phyloP scores from a whole-genome alignment of 768 basidiomycete species.

The Hydnomerulius pinastri region DNA sequence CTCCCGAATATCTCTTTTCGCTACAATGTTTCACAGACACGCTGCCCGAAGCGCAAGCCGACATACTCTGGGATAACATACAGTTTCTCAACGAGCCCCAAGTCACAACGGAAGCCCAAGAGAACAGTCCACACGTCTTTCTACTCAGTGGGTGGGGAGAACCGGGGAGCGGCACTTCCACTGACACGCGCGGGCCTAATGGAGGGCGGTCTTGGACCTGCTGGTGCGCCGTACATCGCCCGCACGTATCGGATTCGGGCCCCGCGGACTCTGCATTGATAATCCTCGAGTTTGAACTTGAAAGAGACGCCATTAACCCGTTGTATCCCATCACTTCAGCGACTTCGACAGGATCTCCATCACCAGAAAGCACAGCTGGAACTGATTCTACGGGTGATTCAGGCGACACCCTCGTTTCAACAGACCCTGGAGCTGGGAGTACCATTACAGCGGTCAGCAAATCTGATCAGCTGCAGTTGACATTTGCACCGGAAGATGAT shows the following conservation, averaged over 20 bases:
- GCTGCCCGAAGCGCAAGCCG: slow-evolving; percentile 64
- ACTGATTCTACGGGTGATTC: neutral
- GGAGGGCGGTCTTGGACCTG: slow-evolving; percentile 59
- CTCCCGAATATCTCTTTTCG: slow-evolving; percentile 69
- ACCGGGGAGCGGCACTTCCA: slow-evolving; percentile 50
- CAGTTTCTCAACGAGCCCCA: slow-evolving; percentile 60
- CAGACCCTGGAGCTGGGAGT: neutral
- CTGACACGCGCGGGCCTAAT: slow-evolving; percentile 28
- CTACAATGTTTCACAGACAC: slow-evolving; percentile 73
- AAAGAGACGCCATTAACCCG: slow-evolving; percentile 69
- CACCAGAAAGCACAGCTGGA: neutral
- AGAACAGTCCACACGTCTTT: slow-evolving; percentile 67
- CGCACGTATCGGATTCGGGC: slow-evolving; percentile 14
- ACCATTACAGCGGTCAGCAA: neutral
- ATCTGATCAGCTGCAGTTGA: neutral
- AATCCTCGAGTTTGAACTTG: slow-evolving; percentile 81
- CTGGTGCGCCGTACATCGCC: slow-evolving; percentile 69
- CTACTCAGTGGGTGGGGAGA: slow-evolving; percentile 70
- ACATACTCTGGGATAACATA: slow-evolving; percentile 71
- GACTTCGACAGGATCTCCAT: neutral
- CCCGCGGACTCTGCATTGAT: slow-evolving; percentile 43
- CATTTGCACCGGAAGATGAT: neutral
- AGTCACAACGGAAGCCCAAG: slow-evolving; percentile 36
- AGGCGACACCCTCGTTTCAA: neutral
- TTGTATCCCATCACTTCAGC: slow-evolving; percentile 47